Percentiles rank a stretch among this genome's conserved stretches.
Evolutionary conservation across 2,329 filamentous ascomycete species (phyloP).

Genomic region (Tympanopsis confertula): DNA sequence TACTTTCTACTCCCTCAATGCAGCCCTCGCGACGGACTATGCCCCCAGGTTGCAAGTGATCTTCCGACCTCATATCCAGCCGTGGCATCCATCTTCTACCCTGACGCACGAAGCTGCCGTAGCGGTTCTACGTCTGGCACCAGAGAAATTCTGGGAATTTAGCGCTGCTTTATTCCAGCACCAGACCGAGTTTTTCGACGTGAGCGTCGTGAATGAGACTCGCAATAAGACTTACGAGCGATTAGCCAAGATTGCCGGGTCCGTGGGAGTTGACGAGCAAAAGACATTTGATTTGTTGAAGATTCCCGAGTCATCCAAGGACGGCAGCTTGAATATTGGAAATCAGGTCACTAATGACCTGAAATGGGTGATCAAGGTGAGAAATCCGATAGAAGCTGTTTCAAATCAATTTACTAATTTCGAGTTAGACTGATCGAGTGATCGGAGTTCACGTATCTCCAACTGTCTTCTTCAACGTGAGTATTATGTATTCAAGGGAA

Average conservation of each 20-base stretch:
- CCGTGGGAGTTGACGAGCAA: slow-evolving; percentile 44
- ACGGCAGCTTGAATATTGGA: slow-evolving; percentile 46
- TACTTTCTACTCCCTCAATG: slow-evolving; percentile 38
- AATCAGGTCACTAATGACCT: slow-evolving; percentile 57
- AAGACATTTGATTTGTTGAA: slow-evolving; percentile 43
- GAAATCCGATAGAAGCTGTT: slow-evolving; percentile 47
- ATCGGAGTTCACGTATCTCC: not conserved
- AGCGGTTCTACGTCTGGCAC: slow-evolving; percentile 45
- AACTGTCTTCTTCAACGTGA: not conserved
- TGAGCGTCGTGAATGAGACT: slow-evolving; percentile 54
- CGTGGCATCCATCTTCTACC: slow-evolving; percentile 59
- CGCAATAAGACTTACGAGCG: slow-evolving; percentile 55
- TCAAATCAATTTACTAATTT: too few relatives aligned
- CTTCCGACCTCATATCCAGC: slow-evolving; percentile 59
- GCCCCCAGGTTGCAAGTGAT: slow-evolving; percentile 42
- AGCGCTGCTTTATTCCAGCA: slow-evolving; percentile 32
- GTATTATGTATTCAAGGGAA: too few relatives aligned
- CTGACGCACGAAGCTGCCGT: slow-evolving; percentile 51
- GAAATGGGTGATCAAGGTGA: slow-evolving; percentile 52
- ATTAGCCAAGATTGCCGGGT: slow-evolving; percentile 44
- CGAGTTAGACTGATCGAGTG: not conserved
- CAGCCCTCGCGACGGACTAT: slow-evolving; percentile 38
- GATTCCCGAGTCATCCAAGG: slow-evolving; percentile 40
- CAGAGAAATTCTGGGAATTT: slow-evolving; percentile 53
- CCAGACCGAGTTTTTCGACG: slow-evolving; percentile 58